Percentiles rank a stretch among this genome's conserved stretches.
Conservation (phyloP, 768 basidiomycete genomes). For the Russula foetens region DNA sequence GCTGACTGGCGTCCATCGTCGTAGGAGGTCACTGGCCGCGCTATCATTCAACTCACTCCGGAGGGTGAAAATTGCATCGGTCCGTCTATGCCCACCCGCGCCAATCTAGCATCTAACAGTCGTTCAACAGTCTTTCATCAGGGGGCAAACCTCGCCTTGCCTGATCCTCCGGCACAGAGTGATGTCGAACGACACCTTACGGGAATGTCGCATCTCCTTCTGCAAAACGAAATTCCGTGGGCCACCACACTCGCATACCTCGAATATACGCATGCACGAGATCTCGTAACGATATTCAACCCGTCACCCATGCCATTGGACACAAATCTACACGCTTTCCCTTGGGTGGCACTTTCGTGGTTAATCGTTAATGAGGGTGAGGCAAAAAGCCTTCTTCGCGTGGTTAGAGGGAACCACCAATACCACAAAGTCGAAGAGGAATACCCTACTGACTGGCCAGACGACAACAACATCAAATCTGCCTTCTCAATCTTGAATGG, state of each 20-base stretch:
- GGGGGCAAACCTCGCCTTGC: constrained; percentile 45
- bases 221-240: constrained; percentile 53
- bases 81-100: constrained; percentile 23
- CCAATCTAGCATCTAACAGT: neutral
- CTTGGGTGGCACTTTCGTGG: constrained; percentile 47
- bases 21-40: constrained; percentile 48
- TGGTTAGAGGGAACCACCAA: neutral
- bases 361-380: constrained; percentile 50
- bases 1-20: neutral
- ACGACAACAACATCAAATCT: constrained; percentile 15
- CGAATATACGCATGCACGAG: constrained; percentile 5
- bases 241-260: constrained; percentile 35
- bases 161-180: constrained; percentile 27
- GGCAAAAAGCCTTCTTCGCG: constrained; percentile 26
- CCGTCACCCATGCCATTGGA: constrained; percentile 47
- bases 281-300: constrained; percentile 38
- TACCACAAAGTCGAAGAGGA: neutral
- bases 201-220: constrained; percentile 40
- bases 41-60: constrained; percentile 50
- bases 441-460: constrained; percentile 7
- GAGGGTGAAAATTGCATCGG: constrained; percentile 58
- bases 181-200: constrained; percentile 23
- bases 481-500: constrained; percentile 20
- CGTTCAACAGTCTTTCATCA: constrained; percentile 41
- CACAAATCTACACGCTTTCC: constrained; percentile 35